Percentiles rank a stretch among this genome's conserved stretches.
Evolutionary conservation across 2,329 filamentous ascomycete genomes (phyloP).

Genomic region (Aspergillus pseudoviridinutans): DNA sequence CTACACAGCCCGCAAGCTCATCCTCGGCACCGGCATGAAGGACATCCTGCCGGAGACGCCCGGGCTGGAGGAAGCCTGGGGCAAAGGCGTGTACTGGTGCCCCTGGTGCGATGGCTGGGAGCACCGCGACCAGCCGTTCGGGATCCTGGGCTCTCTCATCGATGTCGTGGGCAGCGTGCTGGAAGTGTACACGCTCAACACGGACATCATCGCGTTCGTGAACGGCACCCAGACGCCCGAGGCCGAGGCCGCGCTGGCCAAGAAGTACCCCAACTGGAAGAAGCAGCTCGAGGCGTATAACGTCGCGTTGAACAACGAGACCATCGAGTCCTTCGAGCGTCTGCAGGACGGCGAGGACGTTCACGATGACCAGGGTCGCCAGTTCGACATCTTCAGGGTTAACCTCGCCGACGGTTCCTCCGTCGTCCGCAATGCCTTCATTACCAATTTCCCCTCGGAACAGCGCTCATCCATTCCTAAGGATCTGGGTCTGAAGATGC

Average conservation of each 20-base stretch:
- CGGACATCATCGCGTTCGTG: slow-evolving; percentile 54
- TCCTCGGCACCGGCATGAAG: slow-evolving; percentile 55
- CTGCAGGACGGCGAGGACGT: slow-evolving; percentile 33
- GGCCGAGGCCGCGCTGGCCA: slow-evolving; percentile 36
- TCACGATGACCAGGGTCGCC: slow-evolving; percentile 29
- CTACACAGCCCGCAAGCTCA: slow-evolving; percentile 51
- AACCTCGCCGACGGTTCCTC: slow-evolving; percentile 47
- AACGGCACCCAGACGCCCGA: slow-evolving; percentile 56
- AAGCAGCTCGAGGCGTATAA: slow-evolving; percentile 49
- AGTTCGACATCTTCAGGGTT: slow-evolving; percentile 55
- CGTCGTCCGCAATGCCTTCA: slow-evolving; percentile 50
- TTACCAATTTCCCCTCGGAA: slow-evolving; percentile 47
- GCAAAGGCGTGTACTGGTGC: slow-evolving; percentile 60
- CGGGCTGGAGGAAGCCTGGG: slow-evolving; percentile 54
- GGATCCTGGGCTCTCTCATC: slow-evolving; percentile 48
- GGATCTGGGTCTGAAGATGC: slow-evolving; percentile 47
- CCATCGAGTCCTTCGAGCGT: slow-evolving; percentile 48
- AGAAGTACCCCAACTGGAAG: slow-evolving; percentile 46
- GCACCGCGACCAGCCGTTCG: slow-evolving; percentile 56
- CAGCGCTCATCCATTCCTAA: slow-evolving; percentile 49
- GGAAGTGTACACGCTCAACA: slow-evolving; percentile 54
- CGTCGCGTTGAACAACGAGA: slow-evolving; percentile 54
- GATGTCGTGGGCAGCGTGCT: slow-evolving; percentile 45
- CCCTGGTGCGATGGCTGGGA: slow-evolving; percentile 63
- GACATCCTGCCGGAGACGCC: slow-evolving; percentile 55